Evolutionary conservation across 2,329 filamentous ascomycete genomes (phyloP), one percentile per base, ranked within the genome.

Genomic region (Diaporthe aspalathi): DNA sequence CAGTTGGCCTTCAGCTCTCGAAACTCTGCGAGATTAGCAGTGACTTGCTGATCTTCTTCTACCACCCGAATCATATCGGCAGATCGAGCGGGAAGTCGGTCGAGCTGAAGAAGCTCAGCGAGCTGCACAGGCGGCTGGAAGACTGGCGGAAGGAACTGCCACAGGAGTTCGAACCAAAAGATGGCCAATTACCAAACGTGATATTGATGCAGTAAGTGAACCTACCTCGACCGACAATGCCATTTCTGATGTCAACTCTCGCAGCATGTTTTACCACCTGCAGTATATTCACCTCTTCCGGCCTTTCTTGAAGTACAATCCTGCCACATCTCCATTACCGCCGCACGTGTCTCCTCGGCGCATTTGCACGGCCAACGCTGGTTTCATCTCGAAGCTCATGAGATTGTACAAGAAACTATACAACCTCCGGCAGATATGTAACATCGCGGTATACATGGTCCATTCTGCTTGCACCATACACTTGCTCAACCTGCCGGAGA

Each of bases 401-500:
- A 91, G 96, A 0, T 84, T 98, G 1, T 99, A 98, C 83, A 98
- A 97, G 80, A 94, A 95, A 75, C 92, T 92, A 1, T 97, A 97
- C 80, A 94, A 95, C 12, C 83, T 98, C 16, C 91, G 94, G 5
- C 95, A 98, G 79, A 97, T 99, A 43, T 97, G 94, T 83, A 98
- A 98, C 78, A 94, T 98, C 76, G 95, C 93, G 3, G 94, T 98
- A 0, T 99, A 99, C 80, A 98, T 98, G 82, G 88, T 93, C 0
- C 95, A 98, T 80, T 96, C 94, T 5, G 95, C 96, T 38, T 97
- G 94, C 79, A 98, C 94, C 0, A 97, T 98, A 49, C 96, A 98
- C 77, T 84, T 99, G 24, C 89, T 99, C 45, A 98, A 98, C 75
- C 85, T 98, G 1, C 95, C 95, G 0, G 95, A 98, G 76, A 97